Evolutionary conservation across 306 rosid genomes (phyloP), one percentile per base, ranked within the genome.

Genomic region (Calophaca sinica): DNA sequence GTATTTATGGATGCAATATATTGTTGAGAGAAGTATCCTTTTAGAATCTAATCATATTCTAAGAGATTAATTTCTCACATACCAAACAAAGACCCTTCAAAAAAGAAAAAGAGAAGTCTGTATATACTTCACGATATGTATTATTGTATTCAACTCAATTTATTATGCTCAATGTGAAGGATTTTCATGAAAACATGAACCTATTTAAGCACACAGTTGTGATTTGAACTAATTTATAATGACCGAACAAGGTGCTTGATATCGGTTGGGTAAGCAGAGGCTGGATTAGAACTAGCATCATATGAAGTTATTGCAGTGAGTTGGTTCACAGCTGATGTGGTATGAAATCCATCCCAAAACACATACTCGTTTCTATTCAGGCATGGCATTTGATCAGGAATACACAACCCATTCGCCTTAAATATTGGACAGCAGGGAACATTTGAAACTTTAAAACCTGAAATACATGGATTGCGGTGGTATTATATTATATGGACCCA

Each of bases 281-380:
- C 26, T 20, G 26, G 26, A 20, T 20, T 20, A 20, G 26, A 20
- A 20, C 26, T 20, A 20, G 26, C 49, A 13, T 14, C 72, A 12
- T 49, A 86, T 4, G 55, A 6, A 41, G 10, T 9, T 6, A 4
- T 8, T 2, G 87, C 85, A n/a, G 13, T 11, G 38, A 77, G 0
- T 15, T 0, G 0, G 45, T 88, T 86, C 0, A 14, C 12, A 7
- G 76, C 64, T 9, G 60, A 75, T 0, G 82, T 76, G 0, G 86
- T 75, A 48, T 84, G 92, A 44, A 42, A 42, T 10, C 55, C 35
- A 72, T 88, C 92, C 67, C 67, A 86, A 20, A 81, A 84, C 5
- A 64, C 9, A 4, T 86, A 77, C 35, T 79, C 66, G 0, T 2
- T 75, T 73, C 90, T 81, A 42, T 86, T 72, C n/a, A n/a, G 0